Percentiles rank a stretch among this genome's conserved stretches.
Conservation (phyloP, 805 yeast species). For the Sugiyamaella chiloensis region DNA sequence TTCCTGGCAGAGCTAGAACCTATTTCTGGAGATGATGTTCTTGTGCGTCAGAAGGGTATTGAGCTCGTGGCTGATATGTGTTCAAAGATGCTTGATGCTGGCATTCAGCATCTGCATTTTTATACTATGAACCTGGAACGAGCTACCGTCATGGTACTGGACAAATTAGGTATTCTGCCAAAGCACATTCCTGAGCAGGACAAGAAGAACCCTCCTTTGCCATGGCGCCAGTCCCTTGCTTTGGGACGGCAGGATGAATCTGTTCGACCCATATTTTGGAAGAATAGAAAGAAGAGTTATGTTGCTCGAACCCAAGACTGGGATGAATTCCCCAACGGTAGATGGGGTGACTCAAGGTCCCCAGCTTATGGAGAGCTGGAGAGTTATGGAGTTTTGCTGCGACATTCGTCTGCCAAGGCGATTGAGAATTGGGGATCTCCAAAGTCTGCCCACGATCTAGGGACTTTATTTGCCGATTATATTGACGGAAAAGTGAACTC, state of each 20-base stretch:
- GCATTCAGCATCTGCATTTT: conserved; percentile 81
- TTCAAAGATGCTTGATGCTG: conserved; percentile 61
- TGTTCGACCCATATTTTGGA: conserved; percentile 95
- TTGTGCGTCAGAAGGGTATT: conserved; percentile 83
- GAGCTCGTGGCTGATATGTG: conserved; percentile 84
- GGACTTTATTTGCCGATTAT: conserved; percentile 63
- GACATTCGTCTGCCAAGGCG: conserved; percentile 74
- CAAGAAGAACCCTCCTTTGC: conserved; percentile 40
- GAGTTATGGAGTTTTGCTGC: conserved; percentile 71
- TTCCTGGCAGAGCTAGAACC: conserved; percentile 72
- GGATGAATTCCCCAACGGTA: conserved; percentile 98
- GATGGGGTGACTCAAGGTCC: conserved; percentile 98
- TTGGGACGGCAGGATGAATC: conserved; percentile 75
- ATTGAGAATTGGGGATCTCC: conserved; percentile 90
- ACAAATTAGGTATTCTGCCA: conserved; percentile 57
- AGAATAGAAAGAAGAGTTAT: conserved; percentile 85
- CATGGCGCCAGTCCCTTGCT: conserved; percentile 91
- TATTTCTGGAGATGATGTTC: conserved; percentile 83
- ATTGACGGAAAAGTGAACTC: conserved; percentile 66
- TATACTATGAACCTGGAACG: conserved; percentile 97
- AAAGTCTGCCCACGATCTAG: conserved; percentile 52
- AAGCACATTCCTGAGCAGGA: conserved; percentile 26
- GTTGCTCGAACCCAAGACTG: conserved; percentile 86
- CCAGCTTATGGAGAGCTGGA: conserved; percentile 95
- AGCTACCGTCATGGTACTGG: conserved; percentile 83